A percentile compares a stretch with the other conserved stretches of the same genome.
Evolutionary conservation across 768 basidiomycete genomes (phyloP).

Genomic region (Pilatotrama ljubarskyi): DNA sequence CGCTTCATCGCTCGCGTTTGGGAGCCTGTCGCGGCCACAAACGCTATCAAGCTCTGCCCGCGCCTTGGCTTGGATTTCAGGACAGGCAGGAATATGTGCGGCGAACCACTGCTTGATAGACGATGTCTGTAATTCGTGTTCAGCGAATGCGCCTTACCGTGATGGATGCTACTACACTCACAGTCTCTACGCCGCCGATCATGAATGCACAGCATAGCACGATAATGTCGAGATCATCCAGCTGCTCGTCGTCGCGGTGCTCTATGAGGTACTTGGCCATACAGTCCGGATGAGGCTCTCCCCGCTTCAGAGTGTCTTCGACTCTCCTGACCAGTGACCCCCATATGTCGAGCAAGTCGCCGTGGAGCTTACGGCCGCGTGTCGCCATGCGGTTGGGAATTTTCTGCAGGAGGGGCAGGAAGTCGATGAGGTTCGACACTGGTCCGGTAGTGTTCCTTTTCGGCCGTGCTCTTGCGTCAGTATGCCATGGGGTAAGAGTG

Average conservation of each 20-base stretch:
- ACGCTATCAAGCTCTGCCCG: constrained; percentile 32
- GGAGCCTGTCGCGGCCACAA: constrained; percentile 26
- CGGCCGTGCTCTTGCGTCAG: no score
- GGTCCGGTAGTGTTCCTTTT: constrained; percentile 48
- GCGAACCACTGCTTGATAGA: constrained; percentile 37
- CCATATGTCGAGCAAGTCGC: constrained; percentile 39
- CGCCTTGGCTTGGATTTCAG: constrained; percentile 29
- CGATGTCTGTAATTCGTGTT: constrained; percentile 30
- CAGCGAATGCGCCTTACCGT: background rate
- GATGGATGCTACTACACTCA: constrained; percentile 25
- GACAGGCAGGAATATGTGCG: constrained; percentile 25
- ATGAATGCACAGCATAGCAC: constrained; percentile 46
- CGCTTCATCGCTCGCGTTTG: constrained; percentile 25
- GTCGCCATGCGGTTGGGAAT: constrained; percentile 40
- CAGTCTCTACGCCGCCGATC: constrained; percentile 45
- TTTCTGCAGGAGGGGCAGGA: constrained; percentile 42
- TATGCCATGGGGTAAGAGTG: no score
- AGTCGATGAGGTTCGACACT: constrained; percentile 46
- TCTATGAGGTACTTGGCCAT: constrained; percentile 40
- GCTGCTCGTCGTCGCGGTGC: constrained; percentile 29
- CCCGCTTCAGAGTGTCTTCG: constrained; percentile 36
- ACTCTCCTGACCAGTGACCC: constrained; percentile 42
- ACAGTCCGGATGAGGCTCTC: constrained; percentile 45
- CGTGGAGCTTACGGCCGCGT: constrained; percentile 42
- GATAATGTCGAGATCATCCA: constrained; percentile 41